A percentile compares a stretch with the other conserved stretches of the same genome.
These are phyloP conservation scores for Serendipita sp. DNA, from an alignment of 768 basidiomycete species.

Conservation along the genomic window DNA sequence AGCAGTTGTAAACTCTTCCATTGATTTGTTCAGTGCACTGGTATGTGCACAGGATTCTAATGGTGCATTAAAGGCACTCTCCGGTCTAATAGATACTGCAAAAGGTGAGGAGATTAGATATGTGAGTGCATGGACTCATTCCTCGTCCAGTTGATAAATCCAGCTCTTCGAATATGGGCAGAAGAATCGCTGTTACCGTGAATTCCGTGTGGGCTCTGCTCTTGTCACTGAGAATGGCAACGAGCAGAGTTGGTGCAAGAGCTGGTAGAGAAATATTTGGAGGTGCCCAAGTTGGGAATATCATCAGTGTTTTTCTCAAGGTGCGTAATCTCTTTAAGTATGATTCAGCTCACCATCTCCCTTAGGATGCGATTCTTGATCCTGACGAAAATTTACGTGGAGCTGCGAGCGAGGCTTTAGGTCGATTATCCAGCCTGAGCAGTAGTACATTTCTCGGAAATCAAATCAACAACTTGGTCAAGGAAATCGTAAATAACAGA, in stretches of 20 bases:
- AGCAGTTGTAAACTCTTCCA: constrained; percentile 72
- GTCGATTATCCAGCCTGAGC: constrained; percentile 67
- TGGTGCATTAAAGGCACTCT: neutral
- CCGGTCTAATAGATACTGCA: neutral
- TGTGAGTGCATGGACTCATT: neutral
- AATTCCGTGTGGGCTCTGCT: constrained; percentile 67
- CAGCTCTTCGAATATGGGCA: constrained; percentile 48
- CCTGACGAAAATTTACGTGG: constrained; percentile 60
- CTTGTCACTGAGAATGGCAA: constrained; percentile 36
- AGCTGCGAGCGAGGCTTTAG: constrained; percentile 76
- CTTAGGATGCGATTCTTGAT: constrained; percentile 64
- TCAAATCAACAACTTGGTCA: constrained; percentile 80
- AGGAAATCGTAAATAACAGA: constrained; percentile 87
- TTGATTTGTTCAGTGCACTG: constrained; percentile 70
- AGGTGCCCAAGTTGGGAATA: constrained; percentile 39
- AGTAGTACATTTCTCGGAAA: constrained; percentile 70
- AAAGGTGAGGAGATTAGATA: neutral
- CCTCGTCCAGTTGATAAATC: neutral
- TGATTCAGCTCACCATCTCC: constrained; percentile 7
- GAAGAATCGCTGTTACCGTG: constrained; percentile 67
- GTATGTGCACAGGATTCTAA: constrained; percentile 59
- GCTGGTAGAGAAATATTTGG: constrained; percentile 55
- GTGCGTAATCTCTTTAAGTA: constrained; percentile 24
- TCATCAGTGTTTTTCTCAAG: constrained; percentile 62
- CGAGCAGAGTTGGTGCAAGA: constrained; percentile 15